A percentile compares a stretch with the other conserved stretches of the same genome.
Conservation (phyloP, 2,329 filamentous ascomycete species). For the Colletotrichum tanaceti region DNA sequence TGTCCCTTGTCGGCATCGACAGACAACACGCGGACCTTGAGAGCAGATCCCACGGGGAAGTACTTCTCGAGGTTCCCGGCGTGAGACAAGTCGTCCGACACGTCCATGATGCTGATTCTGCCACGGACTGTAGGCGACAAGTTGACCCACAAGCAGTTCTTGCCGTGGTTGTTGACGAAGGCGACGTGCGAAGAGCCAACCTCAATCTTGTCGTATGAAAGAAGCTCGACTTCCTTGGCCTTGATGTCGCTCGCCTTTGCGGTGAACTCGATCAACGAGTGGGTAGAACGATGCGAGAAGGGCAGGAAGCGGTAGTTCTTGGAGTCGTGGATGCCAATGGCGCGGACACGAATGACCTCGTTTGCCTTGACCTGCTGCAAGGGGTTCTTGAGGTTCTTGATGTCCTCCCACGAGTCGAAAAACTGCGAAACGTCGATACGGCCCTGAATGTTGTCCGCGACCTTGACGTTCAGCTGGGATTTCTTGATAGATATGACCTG, state of each 20-base stretch:
- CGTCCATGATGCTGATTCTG: conserved; percentile 82
- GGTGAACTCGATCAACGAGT: conserved; percentile 88
- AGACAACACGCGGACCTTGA: conserved; percentile 81
- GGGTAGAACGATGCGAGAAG: conserved; percentile 84
- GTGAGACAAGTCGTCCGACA: conserved; percentile 86
- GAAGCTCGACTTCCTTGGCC: conserved; percentile 55
- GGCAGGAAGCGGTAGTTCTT: conserved; percentile 92
- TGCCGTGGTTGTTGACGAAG: conserved; percentile 89
- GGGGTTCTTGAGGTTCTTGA: conserved; percentile 83
- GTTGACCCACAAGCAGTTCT: conserved; percentile 89
- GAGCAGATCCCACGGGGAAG: conserved; percentile 90
- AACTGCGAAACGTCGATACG: conserved; percentile 91
- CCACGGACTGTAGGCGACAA: conserved; percentile 89
- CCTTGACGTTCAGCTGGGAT: conserved; percentile 90
- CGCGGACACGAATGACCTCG: conserved; percentile 77
- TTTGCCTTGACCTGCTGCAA: conserved; percentile 79
- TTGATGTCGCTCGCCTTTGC: conserved; percentile 77
- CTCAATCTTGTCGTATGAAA: conserved; percentile 79
- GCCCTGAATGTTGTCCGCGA: conserved; percentile 90
- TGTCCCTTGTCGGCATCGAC: conserved; percentile 79
- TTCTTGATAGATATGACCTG: conserved; percentile 86
- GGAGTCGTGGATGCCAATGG: conserved; percentile 90
- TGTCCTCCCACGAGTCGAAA: conserved; percentile 89
- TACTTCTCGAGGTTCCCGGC: conserved; percentile 80
- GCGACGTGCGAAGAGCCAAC: conserved; percentile 79